Percentiles rank a stretch among this genome's conserved stretches.
These are phyloP conservation scores for Xylariaceae sp. DNA, from an alignment of 2,329 filamentous ascomycete genomes.

Conservation along the genomic window DNA sequence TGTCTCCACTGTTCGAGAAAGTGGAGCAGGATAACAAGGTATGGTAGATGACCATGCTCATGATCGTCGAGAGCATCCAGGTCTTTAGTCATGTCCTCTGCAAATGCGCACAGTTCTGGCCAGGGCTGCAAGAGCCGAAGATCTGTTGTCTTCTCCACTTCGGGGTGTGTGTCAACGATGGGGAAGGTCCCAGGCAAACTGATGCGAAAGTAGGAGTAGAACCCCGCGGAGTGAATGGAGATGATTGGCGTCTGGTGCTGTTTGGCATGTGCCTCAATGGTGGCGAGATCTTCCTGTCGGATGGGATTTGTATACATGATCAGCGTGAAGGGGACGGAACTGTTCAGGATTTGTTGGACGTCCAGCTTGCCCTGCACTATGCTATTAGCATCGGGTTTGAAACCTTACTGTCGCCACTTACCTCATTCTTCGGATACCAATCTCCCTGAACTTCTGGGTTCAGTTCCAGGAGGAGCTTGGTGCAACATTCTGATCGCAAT, in stretches of 20 bases:
- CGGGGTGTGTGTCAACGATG: slow-evolving; percentile 94
- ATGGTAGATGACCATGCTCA: slow-evolving; percentile 90
- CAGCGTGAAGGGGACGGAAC: slow-evolving; percentile 54
- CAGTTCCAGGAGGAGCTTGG: slow-evolving; percentile 79
- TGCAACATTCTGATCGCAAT: slow-evolving; percentile 78
- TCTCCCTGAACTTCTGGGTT: slow-evolving; percentile 90
- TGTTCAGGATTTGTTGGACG: slow-evolving; percentile 50
- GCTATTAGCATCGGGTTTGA: slow-evolving; percentile 16
- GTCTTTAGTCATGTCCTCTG: slow-evolving; percentile 67
- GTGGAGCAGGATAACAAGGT: slow-evolving; percentile 80
- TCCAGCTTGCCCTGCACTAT: slow-evolving; percentile 41
- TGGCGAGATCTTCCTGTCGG: slow-evolving; percentile 48
- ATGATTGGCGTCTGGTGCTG: slow-evolving; percentile 74
- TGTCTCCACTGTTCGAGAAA: slow-evolving; percentile 83
- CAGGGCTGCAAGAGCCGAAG: slow-evolving; percentile 85
- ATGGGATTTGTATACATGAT: slow-evolving; percentile 63
- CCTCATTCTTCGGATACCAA: slow-evolving; percentile 62
- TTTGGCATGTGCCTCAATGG: slow-evolving; percentile 55
- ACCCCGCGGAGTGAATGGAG: slow-evolving; percentile 86
- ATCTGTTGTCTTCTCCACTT: slow-evolving; percentile 82
- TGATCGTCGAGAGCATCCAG: slow-evolving; percentile 75
- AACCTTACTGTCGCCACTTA: slow-evolving; percentile 28
- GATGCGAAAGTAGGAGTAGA: slow-evolving; percentile 88
- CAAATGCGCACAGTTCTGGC: slow-evolving; percentile 77
- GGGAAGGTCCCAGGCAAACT: slow-evolving; percentile 80